Evolutionary conservation across 306 rosid genomes (phyloP), one percentile per base, ranked within the genome.

Genomic region (Macrotyloma uniflorum): DNA sequence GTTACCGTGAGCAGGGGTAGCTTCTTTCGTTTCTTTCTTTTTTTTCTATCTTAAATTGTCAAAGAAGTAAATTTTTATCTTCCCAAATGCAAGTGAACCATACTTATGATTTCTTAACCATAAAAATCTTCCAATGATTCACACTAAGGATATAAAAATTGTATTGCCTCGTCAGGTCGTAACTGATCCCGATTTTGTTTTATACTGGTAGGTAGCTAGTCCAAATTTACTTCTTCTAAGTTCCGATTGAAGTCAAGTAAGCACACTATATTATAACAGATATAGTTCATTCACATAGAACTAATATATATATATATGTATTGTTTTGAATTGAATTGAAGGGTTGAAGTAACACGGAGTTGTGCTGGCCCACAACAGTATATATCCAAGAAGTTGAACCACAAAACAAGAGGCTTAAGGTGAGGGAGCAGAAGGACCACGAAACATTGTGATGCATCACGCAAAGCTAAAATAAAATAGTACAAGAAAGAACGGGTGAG

Each of bases 41-140:
- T 6, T 45, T 18, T 30, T 46, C 13, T 30, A 5, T 38, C 43
- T 38, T 38, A 12, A 38, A 2, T 9, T 8, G 70, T 18, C 30
- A 66, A 33, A 42, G 46, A 49, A 63, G 40, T 5, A 61, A 36
- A 38, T 57, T 28, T 36, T 1, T 30, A 7, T 66, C 33, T 57
- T 74, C 47, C 63, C n/a, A 58, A 68, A 28, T 59, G 22, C 22
- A 81, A 59, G 67, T 51, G 78, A 36, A 36, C 43, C 85, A 35
- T 36, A 46, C 45, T 40, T 61, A 5, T 1, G 35, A 22, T 28
- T 75, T 47, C 40, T 33, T 16, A 64, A 54, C 22, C 46, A 59
- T 40, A 19, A 26, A 40, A 63, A 24, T 9, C 15, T 30, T 43
- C 49, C 33, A 2, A 43, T 4, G 33, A 74, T 33, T 65, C 46